A percentile compares a stretch with the other conserved stretches of the same genome.
Evolutionary conservation across 2,329 filamentous ascomycete genomes (phyloP).

Genomic region (Sclerotinia borealis): DNA sequence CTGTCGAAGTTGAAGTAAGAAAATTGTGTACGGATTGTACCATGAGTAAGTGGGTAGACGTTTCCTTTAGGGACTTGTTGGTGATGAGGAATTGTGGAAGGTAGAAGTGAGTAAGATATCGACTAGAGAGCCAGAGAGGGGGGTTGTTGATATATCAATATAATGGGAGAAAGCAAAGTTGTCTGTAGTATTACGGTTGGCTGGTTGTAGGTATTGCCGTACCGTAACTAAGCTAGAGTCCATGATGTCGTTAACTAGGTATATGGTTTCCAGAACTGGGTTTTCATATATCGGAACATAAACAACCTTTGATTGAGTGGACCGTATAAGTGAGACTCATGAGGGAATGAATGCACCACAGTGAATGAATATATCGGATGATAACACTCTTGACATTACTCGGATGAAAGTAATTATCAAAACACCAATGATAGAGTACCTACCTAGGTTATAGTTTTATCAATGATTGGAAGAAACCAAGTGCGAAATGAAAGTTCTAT

Average conservation of each 20-base stretch:
- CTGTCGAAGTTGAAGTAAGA: not conserved
- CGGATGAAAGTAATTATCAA: not conserved
- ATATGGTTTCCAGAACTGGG: not conserved
- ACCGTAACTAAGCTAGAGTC: not conserved
- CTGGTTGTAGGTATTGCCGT: not conserved
- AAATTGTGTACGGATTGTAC: not conserved
- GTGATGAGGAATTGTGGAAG: not conserved
- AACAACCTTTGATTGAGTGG: not conserved
- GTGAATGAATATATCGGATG: not conserved
- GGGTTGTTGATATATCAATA: not conserved
- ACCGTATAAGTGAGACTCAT: not conserved
- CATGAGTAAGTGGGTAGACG: not conserved
- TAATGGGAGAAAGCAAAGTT: not conserved
- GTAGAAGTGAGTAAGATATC: not conserved
- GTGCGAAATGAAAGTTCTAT: not conserved
- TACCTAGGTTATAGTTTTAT: not conserved
- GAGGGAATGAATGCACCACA: not conserved
- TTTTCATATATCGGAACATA: not conserved
- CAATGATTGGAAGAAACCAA: not conserved
- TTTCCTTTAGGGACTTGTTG: not conserved
- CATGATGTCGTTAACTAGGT: not conserved
- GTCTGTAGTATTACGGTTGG: too few relatives aligned
- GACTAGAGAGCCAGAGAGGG: not conserved
- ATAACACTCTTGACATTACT: not conserved
- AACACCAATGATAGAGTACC: not conserved